Evolutionary conservation across 768 basidiomycete genomes (phyloP), one percentile per base, ranked within the genome.

Genomic region (Mycena belliarum): DNA sequence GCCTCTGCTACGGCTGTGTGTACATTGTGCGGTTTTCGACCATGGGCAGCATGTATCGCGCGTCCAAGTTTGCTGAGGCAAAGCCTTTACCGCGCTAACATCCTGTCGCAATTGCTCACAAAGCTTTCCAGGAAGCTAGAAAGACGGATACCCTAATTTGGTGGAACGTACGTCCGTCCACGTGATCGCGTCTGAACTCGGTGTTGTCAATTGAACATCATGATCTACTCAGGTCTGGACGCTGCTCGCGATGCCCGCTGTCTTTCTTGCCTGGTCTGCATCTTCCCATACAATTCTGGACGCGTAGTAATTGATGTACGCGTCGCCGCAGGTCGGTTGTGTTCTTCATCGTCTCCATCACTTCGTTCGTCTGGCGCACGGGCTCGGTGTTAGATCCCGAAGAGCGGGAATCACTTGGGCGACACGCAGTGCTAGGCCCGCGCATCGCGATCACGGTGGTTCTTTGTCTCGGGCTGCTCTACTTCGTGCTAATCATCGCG

Each of bases 1-100:
- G 87, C 62, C 72, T 91, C 21, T 80, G 80, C 3, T 91, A 83
- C 65, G 89, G 89, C 0, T 89, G 89, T 62, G 77, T 88, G 53
- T 91, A 87, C 69, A 89, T 87, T 16, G 75, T 91, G 16, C 75
- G 86, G 25, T 91, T 91, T 57, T 81, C 82, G 15, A 83, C 80
- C 1, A 91, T 91, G 89, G 78, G 81, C 41, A 87, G 78, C 60
- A 87, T 89, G 83, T 76, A 83, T 63, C 82, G 83, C 55, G 89
- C 89, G 1, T 83, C 84, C 9, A 79, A 80, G 54, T 91, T 88
- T 86, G 87, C 88, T 12, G 84, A 89, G 72, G 88, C 87, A 64
- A 18, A 16, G 6, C 0, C 33, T 23, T 18, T 11, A 16, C 2
- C 21, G 18, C 35, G 51, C 12, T 35, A 48, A 33, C 45, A 25